Percentiles rank a stretch among this genome's conserved stretches.
These are phyloP conservation scores for Penicillium canariense DNA, from an alignment of 495 filamentous ascomycete genomes.

Conservation along the genomic window DNA sequence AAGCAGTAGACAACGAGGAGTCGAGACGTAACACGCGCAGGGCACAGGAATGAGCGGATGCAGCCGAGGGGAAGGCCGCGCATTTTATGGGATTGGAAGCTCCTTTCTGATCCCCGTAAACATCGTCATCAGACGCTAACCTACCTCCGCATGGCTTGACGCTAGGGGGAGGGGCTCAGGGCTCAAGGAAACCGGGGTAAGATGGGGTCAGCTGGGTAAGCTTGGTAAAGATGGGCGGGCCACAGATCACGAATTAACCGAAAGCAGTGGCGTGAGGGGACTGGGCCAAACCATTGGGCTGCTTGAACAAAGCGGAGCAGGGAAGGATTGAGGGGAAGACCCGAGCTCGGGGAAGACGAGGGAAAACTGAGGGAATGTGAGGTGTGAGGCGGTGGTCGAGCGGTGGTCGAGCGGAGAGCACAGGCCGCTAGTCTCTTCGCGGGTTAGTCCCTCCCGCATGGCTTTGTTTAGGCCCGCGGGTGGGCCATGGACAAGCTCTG, in stretches of 20 bases:
- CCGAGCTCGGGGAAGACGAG: constrained; percentile 13
- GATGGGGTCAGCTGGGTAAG: neutral
- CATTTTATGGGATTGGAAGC: constrained; percentile 27
- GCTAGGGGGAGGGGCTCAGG: constrained; percentile 25
- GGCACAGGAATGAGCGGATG: constrained; percentile 33
- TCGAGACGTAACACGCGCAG: constrained; percentile 31
- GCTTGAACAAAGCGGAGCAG: constrained; percentile 1
- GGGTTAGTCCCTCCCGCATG: neutral
- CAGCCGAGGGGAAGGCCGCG: constrained; percentile 23
- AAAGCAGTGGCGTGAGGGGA: constrained; percentile 19
- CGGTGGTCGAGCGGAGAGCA: neutral
- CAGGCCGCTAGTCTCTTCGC: neutral
- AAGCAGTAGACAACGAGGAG: constrained; percentile 31
- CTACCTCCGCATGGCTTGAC: constrained; percentile 27
- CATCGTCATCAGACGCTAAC: constrained; percentile 18
- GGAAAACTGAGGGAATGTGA: neutral
- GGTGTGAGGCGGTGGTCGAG: constrained; percentile 7
- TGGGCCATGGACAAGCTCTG: constrained; percentile 2
- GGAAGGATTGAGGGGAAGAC: constrained; percentile 17
- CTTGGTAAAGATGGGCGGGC: neutral
- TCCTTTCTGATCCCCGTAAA: constrained; percentile 13
- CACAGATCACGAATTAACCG: constrained; percentile 24
- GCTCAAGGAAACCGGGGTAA: constrained; percentile 27
- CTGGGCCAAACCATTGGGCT: constrained; percentile 10
- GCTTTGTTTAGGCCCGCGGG: constrained; percentile 4